Evolutionary conservation across 441 rosid genomes (phyloP).

Genomic region (Dalechampia spathulata): DNA sequence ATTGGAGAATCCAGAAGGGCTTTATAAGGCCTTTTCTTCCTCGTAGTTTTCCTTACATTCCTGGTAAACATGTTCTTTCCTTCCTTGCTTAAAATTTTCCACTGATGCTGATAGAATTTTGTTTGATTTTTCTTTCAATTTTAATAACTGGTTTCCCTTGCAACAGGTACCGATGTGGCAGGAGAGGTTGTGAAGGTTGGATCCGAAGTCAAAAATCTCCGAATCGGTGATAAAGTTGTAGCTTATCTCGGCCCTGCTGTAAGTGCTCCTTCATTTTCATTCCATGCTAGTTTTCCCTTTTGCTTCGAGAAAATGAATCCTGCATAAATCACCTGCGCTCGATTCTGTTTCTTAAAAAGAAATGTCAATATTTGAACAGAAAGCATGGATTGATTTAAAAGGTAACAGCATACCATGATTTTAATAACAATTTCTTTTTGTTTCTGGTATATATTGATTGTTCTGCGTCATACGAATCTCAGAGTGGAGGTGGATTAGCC

Average conservation of each 20-base stretch:
- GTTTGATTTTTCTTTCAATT: no score
- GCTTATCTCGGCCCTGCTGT: constrained; percentile 29
- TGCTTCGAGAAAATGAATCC: no score
- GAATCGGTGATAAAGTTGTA: constrained; percentile 70
- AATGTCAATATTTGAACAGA: no score
- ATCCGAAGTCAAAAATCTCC: constrained; percentile 45
- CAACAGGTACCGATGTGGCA: constrained; percentile 58
- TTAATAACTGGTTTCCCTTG: constrained; percentile 7
- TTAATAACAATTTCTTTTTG: no score
- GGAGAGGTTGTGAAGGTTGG: constrained; percentile 73
- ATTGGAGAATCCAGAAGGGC: constrained; percentile 68
- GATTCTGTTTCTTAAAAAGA: no score
- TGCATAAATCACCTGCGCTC: no score
- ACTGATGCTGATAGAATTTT: no score
- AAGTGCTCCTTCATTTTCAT: constrained; percentile 4
- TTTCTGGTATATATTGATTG: no score
- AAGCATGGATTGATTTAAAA: no score
- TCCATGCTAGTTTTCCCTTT: no score
- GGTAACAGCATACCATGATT: no score
- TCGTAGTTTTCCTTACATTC: constrained; percentile 56
- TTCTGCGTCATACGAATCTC: constrained; percentile 9
- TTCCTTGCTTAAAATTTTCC: no score
- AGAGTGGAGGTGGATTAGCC: constrained; percentile 70
- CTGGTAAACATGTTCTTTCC: constrained; percentile 28
- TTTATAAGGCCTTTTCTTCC: constrained; percentile 49